These are phyloP conservation scores for Aspergillus sp. DNA, from an alignment of 2,329 filamentous ascomycete species.

Conservation along the genomic window DNA sequence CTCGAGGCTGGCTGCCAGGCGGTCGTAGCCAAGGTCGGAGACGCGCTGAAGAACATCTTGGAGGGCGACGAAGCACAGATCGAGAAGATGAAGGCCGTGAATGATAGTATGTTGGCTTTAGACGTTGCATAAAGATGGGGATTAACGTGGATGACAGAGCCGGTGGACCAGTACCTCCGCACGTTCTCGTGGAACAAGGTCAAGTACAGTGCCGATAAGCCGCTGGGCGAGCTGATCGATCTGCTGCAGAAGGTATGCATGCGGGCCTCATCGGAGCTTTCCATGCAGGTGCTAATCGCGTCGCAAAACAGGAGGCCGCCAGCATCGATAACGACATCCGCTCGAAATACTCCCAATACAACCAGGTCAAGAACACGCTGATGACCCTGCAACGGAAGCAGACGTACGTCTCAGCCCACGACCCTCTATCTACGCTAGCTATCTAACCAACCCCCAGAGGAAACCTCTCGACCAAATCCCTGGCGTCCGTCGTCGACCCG, in stretches of 20 bases:
- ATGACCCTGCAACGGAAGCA: slow-evolving; percentile 80
- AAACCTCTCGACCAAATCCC: slow-evolving; percentile 89
- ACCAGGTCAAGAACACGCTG: slow-evolving; percentile 80
- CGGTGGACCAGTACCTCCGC: slow-evolving; percentile 89
- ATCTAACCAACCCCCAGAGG: slow-evolving; percentile 54
- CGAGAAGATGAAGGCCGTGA: slow-evolving; percentile 84
- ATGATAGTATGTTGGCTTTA: slow-evolving; percentile 67
- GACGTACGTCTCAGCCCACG: slow-evolving; percentile 56
- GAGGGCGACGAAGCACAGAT: slow-evolving; percentile 82
- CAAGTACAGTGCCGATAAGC: slow-evolving; percentile 91
- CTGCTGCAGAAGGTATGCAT: slow-evolving; percentile 73
- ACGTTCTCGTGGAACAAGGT: slow-evolving; percentile 96
- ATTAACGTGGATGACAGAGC: slow-evolving; percentile 57
- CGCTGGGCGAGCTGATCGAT: slow-evolving; percentile 81
- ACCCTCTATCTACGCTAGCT: neutral
- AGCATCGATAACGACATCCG: slow-evolving; percentile 97
- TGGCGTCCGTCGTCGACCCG: slow-evolving; percentile 84
- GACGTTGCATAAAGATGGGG: slow-evolving; percentile 1
- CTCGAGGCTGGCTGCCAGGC: slow-evolving; percentile 74
- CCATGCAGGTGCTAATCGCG: slow-evolving; percentile 1
- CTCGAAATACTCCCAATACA: slow-evolving; percentile 91
- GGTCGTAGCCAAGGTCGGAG: slow-evolving; percentile 83
- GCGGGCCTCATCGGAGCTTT: neutral
- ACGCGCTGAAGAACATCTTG: slow-evolving; percentile 78
- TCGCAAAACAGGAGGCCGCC: slow-evolving; percentile 65